These are phyloP conservation scores for Phytophthora quininea DNA, from an alignment of 352 stramenopile species.

Conservation along the genomic window DNA sequence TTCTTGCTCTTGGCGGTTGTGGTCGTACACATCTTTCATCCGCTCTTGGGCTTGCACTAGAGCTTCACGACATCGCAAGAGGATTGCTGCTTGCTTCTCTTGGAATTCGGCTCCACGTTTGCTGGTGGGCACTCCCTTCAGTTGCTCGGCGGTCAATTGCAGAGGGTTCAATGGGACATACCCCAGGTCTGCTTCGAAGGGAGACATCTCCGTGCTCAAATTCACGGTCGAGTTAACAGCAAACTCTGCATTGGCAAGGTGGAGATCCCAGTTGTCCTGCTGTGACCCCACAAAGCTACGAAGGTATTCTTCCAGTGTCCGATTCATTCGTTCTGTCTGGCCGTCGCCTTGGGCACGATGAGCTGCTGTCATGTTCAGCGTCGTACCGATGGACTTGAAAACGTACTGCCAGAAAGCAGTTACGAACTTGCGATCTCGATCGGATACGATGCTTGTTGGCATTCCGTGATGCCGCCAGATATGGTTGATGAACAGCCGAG, in stretches of 20 bases:
- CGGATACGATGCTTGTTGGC: constrained; percentile 12
- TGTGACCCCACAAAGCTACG: constrained; percentile 12
- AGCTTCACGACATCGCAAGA: no score
- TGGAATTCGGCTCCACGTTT: constrained; percentile 3
- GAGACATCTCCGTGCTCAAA: constrained; percentile 9
- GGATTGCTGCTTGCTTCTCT: no score
- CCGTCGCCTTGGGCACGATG: constrained; percentile 15
- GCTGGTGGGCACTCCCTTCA: no score
- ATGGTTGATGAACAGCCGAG: constrained; percentile 8
- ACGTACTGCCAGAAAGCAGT: constrained; percentile 11
- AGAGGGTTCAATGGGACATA: constrained; percentile 11
- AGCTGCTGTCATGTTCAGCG: constrained; percentile 9
- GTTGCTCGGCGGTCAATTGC: not conserved
- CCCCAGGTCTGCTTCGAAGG: constrained; percentile 20
- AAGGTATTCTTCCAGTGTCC: constrained; percentile 10
- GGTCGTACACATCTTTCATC: no score
- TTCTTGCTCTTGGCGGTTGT: constrained; percentile 12
- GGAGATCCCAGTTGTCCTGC: constrained; percentile 14
- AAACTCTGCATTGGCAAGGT: not conserved
- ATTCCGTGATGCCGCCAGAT: no score
- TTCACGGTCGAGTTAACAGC: not conserved
- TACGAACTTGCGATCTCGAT: constrained; percentile 23
- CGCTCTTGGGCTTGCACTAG: no score
- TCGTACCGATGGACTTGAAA: no score
- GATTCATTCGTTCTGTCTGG: constrained; percentile 19